These are phyloP conservation scores for Tetradesmus lagerheimii DNA, from an alignment of 139 green algal species.

Conservation along the genomic window DNA sequence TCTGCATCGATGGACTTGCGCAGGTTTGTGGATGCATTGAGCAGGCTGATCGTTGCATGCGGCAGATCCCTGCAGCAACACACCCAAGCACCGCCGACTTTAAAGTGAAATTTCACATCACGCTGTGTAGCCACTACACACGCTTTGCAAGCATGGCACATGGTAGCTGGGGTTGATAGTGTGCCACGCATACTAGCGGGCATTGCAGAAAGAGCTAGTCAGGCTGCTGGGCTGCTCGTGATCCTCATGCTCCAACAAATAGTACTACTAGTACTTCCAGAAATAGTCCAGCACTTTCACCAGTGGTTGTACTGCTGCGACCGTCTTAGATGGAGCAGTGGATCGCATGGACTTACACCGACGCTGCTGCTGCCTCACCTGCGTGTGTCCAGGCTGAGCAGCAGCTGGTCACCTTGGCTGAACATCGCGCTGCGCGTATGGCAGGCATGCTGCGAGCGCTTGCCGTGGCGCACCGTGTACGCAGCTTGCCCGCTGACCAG, in stretches of 20 bases:
- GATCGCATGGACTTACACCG: neutral
- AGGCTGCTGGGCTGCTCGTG: neutral
- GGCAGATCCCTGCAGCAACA: neutral
- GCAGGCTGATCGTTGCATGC: neutral
- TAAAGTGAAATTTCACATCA: no score
- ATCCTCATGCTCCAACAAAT: no score
- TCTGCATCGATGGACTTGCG: neutral
- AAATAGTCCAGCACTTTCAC: no score
- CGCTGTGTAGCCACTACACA: no score
- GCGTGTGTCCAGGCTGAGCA: constrained; percentile 28
- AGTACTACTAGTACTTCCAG: no score
- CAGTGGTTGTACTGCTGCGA: no score
- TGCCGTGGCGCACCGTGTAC: constrained; percentile 21
- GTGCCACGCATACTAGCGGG: neutral
- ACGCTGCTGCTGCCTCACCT: neutral
- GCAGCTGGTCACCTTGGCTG: constrained; percentile 16
- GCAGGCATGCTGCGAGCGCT: constrained; percentile 3
- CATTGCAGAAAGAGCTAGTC: neutral
- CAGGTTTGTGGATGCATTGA: neutral
- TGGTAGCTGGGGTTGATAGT: neutral
- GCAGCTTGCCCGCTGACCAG: neutral
- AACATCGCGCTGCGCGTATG: neutral
- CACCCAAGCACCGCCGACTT: no score
- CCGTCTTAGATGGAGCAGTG: no score
- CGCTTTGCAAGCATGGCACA: no score